Evolutionary conservation across 1,284 basidiomycete species (phyloP).

Genomic region (Ceratobasidium sp.): DNA sequence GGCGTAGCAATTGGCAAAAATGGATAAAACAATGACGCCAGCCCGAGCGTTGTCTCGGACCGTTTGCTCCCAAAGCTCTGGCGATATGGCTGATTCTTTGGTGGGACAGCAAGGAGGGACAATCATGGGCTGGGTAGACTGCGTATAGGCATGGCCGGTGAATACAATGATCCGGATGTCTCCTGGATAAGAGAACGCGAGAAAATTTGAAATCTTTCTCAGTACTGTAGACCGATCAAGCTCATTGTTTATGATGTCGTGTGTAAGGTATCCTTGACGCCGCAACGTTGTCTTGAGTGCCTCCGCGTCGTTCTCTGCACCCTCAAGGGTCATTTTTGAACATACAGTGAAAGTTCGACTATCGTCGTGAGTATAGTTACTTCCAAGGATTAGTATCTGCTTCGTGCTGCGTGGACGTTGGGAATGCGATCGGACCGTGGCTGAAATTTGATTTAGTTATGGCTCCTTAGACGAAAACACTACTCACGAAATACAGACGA

Average conservation of each 20-base stretch:
- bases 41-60: neutral
- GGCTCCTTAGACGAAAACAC: neutral
- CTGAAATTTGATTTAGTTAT: neutral
- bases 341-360: neutral
- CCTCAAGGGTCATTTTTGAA: neutral
- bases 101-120: neutral
- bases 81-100: neutral
- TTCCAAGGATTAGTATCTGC: conserved; percentile 29
- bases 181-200: neutral
- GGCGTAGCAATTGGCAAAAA: conserved; percentile 30
- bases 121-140: neutral
- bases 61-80: neutral
- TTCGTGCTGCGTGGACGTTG: neutral
- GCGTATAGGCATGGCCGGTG: conserved; percentile 10
- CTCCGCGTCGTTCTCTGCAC: neutral
- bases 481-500: neutral
- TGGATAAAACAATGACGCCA: conserved; percentile 14
- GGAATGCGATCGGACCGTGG: neutral
- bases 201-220: neutral
- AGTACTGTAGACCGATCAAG: neutral
- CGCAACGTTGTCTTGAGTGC: conserved; percentile 3
- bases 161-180: conserved; percentile 30
- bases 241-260: neutral
- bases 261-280: neutral
- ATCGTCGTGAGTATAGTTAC: neutral